phyloP scores from a whole-genome alignment of 2,329 filamentous ascomycete genomes.

The Xylaria hypoxylon region DNA sequence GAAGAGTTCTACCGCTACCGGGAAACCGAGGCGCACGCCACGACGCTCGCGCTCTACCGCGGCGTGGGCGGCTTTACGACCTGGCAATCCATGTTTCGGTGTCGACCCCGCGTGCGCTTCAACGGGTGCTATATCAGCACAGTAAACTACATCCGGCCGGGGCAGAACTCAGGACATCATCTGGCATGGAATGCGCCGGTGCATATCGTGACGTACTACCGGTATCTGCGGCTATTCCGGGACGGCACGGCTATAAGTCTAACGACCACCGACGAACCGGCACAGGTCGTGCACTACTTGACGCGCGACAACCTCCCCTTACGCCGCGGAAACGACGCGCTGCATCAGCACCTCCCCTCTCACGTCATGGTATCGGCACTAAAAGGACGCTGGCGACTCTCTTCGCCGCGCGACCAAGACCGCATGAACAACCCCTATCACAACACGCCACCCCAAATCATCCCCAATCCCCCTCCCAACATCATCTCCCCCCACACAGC shows the following conservation, averaged over 20 bases:
- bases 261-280: constrained; percentile 82
- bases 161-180: constrained; percentile 76
- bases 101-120: constrained; percentile 88
- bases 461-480: neutral
- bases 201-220: constrained; percentile 97
- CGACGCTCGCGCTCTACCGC: constrained; percentile 58
- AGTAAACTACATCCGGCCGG: constrained; percentile 91
- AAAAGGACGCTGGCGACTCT: constrained; percentile 65
- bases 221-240: constrained; percentile 94
- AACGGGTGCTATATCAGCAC: constrained; percentile 97
- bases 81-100: constrained; percentile 80
- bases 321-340: constrained; percentile 52
- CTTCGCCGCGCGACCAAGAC: constrained; percentile 51
- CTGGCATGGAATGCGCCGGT: constrained; percentile 84
- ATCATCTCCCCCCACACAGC: neutral
- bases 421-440: constrained; percentile 35
- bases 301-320: constrained; percentile 74
- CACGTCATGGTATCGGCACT: constrained; percentile 76
- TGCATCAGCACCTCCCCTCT: constrained; percentile 52
- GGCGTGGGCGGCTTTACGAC: constrained; percentile 58
- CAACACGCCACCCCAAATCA: constrained; percentile 30
- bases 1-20: constrained; percentile 53
- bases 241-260: constrained; percentile 87
- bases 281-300: constrained; percentile 88
- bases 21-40: constrained; percentile 51